Percentiles rank a stretch among this genome's conserved stretches.
Conservation (phyloP, 73 alveolate genomes). For the Paramecium biaurelia region DNA sequence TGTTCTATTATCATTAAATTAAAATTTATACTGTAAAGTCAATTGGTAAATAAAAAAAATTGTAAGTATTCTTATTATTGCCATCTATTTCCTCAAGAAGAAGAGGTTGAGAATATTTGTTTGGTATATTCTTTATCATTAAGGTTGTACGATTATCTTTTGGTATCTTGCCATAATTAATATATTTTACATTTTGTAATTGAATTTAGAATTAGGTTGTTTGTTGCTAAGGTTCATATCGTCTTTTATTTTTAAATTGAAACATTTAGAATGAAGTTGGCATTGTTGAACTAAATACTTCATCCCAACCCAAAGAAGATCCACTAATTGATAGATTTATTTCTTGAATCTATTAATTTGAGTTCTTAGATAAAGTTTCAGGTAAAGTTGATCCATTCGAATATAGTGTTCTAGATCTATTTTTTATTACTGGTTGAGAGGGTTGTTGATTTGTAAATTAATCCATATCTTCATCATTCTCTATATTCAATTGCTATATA, state of each 20-base stretch:
- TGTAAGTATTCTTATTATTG: slow-evolving; percentile 79
- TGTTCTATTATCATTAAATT: slow-evolving; percentile 61
- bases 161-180: not conserved
- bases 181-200: not conserved
- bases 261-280: not conserved
- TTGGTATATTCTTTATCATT: slow-evolving; percentile 97
- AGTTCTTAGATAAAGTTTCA: not conserved
- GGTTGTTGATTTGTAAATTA: not conserved
- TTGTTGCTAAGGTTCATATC: not conserved
- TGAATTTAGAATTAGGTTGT: not conserved
- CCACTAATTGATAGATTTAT: not conserved
- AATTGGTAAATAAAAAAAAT: slow-evolving; percentile 89
- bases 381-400: not conserved
- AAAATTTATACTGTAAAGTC: slow-evolving; percentile 75
- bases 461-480: not conserved
- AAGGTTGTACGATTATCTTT: slow-evolving; percentile 74
- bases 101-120: slow-evolving; percentile 83
- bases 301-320: not conserved
- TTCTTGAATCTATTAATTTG: not conserved
- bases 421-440: not conserved
- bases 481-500: not conserved
- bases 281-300: not conserved
- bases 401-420: not conserved
- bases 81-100: slow-evolving; percentile 76
- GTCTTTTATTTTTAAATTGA: not conserved